Base-by-base conservation (phyloP, 140 eudicot species). In the Stevia rebaudiana region DNA sequence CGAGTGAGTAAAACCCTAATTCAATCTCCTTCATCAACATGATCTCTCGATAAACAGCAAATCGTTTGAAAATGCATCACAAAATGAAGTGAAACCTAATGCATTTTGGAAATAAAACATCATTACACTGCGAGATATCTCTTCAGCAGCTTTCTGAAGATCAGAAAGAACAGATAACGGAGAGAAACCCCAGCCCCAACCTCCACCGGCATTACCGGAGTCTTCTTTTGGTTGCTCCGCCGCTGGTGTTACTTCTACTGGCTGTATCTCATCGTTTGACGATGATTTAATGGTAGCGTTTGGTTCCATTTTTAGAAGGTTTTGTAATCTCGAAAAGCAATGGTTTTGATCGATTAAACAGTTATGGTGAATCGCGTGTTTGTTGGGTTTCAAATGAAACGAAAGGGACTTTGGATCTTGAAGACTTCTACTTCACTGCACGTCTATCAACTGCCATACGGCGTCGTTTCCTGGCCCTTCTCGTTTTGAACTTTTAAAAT, bases 61-160 rank as follows among this genome's bases (percentile, higher is more conserved):
- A 54, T 10, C 2, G 54, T 4, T 69, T 13, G 15, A 49, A 36
- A 66, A 66, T 66, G 69, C 63, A 68, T 57, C 24, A 11, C 31
- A 33, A 43, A 48, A 23, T 16, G 4, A 60, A 65, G 8, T 40
- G 7, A 18, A 37, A 67, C 42, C 54, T 36, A 24, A 67, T 52
- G 39, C 36, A 51, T 1, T 11, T 49, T 24, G 13, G 9, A 19
- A 7, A 17, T 12, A 19, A 25, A 71, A 31, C 11, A 65, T 51
- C 46, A 69, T 35, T 84, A 88, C 98, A 88, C 83, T 92, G 84
- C 98, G 94, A 37, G 98, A 88, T 83, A 92, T 88, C 87, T 92
- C 98, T 69, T 92, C 96, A 65, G 96, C 96, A 19, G 95, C 98
- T 66, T 88, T 92, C 63, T 92, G 98, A 63, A 92, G 96, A 92